Base-by-base conservation (phyloP, 73 alveolate genomes). In the Paramecium octaurelia region DNA sequence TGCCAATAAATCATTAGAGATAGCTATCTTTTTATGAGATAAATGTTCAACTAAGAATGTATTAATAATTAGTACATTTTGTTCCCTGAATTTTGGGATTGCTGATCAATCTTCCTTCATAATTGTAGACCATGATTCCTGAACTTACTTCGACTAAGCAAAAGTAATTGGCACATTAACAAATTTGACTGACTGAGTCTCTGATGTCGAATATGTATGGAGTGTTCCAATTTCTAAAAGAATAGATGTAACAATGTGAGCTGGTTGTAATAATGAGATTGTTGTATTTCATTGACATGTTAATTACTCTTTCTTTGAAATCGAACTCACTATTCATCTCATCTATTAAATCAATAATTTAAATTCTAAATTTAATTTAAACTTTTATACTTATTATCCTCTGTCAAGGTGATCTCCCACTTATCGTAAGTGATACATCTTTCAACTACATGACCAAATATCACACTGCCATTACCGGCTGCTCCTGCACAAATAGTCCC, bases 401-500 rank as follows among this genome's bases (percentile, higher is more conserved):
- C 99, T 71, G 97, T 99, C 71, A 98, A 94, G 48, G 93, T 95
- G 59, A 97, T 98, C 80, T 98, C 99, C 90, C 96, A 96, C 84
- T 98, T 97, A 50, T 98, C 98, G 99, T 99, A 98, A 24, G 98
- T 93, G 23, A 97, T 93, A 59, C 95, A 93, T 84, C 99, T 96
- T 80, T 96, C 92, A 12, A 86, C 92, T 60, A 93, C 95, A 70
- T 95, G 86, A 20, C 99, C 99, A 92, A 98, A 97, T 11, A 97
- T 96, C 4, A 97, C 98, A 18, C 96, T 92, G 7, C 99, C 99
- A 90, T 98, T 98, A 35, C 99, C 99, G 8, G 99, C 99, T n/a
- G 99, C 99, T 1, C 99, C 99, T n/a, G 99, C 99, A 46, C 98
- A 95, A 60, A 96, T 94, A 16, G 99, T 97, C 2, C 99, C 99